Base-by-base conservation (phyloP, 2,329 filamentous ascomycete genomes). In the Cladosporium sp. region DNA sequence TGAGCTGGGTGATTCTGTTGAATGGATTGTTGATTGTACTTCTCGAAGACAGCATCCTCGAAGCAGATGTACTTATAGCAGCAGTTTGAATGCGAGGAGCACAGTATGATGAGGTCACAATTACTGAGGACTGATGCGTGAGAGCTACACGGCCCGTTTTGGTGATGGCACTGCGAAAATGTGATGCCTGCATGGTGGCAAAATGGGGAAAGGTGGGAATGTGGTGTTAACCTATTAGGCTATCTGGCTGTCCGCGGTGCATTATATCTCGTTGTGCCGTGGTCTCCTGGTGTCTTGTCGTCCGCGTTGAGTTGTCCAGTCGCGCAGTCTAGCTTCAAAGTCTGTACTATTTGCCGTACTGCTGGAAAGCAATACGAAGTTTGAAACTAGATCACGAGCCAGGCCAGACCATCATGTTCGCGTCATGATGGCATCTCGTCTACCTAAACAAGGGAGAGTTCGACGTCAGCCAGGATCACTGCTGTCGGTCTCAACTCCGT, bases 171-270 rank as follows among this genome's bases (percentile, higher is more conserved):
- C 23, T 34, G 28, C 30, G 56, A 21, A 54, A 58, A 43, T 39
- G 62, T 49, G 56, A 64, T 58, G 62, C 53, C 6, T 58, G 32
- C 62, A 64, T 64, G 62, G 46, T 64, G 51, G 54, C 36, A 21
- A 36, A 25, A 34, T 39, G 43, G 18, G 61, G 51, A 36, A 64
- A 36, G 48, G 48, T 51, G 48, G 39, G 21, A 54, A 30, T 57
- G 51, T 25, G 32, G 18, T 49, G 32, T 5, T 53, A n/a, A 30
- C 16, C 2, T 23, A 46, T n/a, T 46, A n/a, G 7, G 18, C n/a
- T 21, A 46, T 46, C 30, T 54, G 51, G 26, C 26, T 2, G 25
- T 32, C 26, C 51, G 51, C 51, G 28, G 7, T 13, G 16, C 16
- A 26, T 39, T 57, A 57, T 57, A 39, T 54, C 51, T 32, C 39